These are phyloP conservation scores for Linnemannia schmuckeri DNA, from an alignment of 192 early-diverging fungal genomes.

Conservation along the genomic window DNA sequence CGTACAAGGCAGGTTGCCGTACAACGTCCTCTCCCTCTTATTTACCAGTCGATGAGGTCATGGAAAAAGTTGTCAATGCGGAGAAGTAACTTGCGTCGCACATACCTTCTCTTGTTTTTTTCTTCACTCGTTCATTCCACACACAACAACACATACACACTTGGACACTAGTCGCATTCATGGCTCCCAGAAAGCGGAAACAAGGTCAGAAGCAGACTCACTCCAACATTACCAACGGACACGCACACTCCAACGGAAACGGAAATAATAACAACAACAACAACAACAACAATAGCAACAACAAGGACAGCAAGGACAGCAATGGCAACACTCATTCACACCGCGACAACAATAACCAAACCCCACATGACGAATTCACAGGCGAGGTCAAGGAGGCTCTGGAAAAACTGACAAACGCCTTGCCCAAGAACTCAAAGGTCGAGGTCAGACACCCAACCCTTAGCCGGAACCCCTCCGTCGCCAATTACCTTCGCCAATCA, in stretches of 20 bases:
- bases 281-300: neutral
- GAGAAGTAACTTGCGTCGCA: neutral
- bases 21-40: neutral
- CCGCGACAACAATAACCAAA: neutral
- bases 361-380: neutral
- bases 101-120: neutral
- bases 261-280: neutral
- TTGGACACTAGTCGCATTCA: neutral
- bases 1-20: too few species aligned
- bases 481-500: conserved; percentile 38
- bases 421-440: conserved; percentile 22
- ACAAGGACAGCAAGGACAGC: neutral
- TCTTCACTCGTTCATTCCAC: neutral
- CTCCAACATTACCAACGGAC: neutral
- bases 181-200: conserved; percentile 25
- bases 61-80: neutral
- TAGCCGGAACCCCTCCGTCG: conserved; percentile 47
- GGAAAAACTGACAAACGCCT: conserved; percentile 24
- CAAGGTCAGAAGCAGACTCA: neutral
- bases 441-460: conserved; percentile 39
- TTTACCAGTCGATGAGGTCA: too few species aligned
- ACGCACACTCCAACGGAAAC: neutral
- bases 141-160: neutral
- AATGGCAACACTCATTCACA: neutral
- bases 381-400: conserved; percentile 26